Evolutionary conservation across 176 grass and related monocot genomes (phyloP), one percentile per base, ranked within the genome.

Genomic region (Triticum urartu): DNA sequence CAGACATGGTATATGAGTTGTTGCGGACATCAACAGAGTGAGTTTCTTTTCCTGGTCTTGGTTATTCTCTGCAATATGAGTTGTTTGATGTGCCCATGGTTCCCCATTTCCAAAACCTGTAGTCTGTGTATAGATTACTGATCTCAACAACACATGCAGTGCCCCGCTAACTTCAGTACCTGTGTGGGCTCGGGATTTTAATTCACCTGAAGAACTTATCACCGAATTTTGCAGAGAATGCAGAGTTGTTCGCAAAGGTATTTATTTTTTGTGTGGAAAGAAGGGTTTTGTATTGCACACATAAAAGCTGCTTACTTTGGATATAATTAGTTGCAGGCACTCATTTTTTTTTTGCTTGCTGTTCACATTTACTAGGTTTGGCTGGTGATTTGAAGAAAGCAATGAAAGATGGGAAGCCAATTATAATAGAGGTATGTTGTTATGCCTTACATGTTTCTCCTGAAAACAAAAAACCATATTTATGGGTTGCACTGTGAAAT

Each of bases 351-450:
- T 33, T 68, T 59, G 3, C 22, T 84, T 64, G 8, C 22, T 85
- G n/a, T 61, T 82, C 67, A 59, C 58, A 38, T 73, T 72, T 25
- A 39, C 22, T 81, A 98, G 96, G 96, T 26, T 92, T 98, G 90
- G 96, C 96, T 91, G 96, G 93, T 88, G 95, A 98, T 89, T 90
- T 98, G 82, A 98, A 98, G 93, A 98, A 98, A 89, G 95, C 93
- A 66, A 98, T 94, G 96, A 98, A 98, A 94, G 93, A 98, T 88
- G 96, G 96, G 81, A 98, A 98, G 79, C 96, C 91, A 89, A 98
- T 98, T 86, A 98, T 98, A 72, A 98, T 98, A 86, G 96, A 98
- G 89, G 93, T 98, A 82, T 30, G 10, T 10, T 52, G 25, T 59
- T 3, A 7, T 77, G 15, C 5, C 45, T 14, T 32, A 60, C 32